A percentile compares a stretch with the other conserved stretches of the same genome.
phyloP scores from a whole-genome alignment of 352 stramenopile species.

The Globisporangium alternatum region DNA sequence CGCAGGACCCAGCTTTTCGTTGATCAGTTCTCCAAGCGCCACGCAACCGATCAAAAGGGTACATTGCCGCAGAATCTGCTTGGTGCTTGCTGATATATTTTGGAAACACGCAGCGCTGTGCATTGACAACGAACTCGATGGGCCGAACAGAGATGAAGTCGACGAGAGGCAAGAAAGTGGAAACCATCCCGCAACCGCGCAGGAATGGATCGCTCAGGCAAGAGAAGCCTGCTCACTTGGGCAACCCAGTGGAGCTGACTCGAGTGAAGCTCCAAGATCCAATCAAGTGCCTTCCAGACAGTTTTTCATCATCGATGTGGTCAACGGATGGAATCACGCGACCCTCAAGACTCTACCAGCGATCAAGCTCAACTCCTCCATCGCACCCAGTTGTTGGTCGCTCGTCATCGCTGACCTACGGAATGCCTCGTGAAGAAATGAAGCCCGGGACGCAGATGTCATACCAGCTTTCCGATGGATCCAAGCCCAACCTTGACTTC shows the following conservation, averaged over 20 bases:
- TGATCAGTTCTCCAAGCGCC: background rate
- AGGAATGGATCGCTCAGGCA: slow-evolving; percentile 16
- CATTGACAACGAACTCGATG: slow-evolving; percentile 12
- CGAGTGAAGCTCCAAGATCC: slow-evolving; percentile 60
- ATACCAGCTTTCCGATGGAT: background rate
- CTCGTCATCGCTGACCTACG: background rate
- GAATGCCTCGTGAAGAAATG: background rate
- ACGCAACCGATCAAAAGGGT: slow-evolving; percentile 2
- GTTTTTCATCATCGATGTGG: slow-evolving; percentile 46
- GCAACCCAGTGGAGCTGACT: slow-evolving; percentile 46
- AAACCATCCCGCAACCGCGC: slow-evolving; percentile 4
- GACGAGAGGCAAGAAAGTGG: slow-evolving; percentile 26
- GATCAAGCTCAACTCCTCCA: slow-evolving; percentile 33
- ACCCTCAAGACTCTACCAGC: slow-evolving; percentile 50
- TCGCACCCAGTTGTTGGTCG: slow-evolving; percentile 7
- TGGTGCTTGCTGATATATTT: slow-evolving; percentile 8
- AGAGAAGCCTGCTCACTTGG: slow-evolving; percentile 39
- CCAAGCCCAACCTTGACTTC: background rate
- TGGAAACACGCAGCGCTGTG: background rate
- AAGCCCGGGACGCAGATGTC: slow-evolving; percentile 9
- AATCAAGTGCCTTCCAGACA: slow-evolving; percentile 27
- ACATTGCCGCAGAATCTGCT: slow-evolving; percentile 9
- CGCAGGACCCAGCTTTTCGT: background rate
- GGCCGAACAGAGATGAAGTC: slow-evolving; percentile 34
- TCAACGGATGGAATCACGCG: slow-evolving; percentile 56